phyloP scores from a whole-genome alignment of 1,284 basidiomycete species.

The Cyathus olla region DNA sequence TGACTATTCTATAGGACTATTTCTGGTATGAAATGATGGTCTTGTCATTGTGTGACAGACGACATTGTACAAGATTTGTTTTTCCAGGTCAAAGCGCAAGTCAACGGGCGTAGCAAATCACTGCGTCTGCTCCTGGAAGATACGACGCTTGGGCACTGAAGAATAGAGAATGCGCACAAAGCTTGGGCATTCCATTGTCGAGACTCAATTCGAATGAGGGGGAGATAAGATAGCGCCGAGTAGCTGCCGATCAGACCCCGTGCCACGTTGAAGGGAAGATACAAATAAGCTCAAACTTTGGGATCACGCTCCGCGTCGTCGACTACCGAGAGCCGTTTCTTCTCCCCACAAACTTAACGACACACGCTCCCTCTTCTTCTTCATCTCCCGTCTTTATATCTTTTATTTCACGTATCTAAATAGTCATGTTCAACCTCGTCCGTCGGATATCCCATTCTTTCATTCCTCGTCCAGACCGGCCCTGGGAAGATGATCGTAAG shows the following conservation, averaged over 20 bases:
- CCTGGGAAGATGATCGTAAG: slow-evolving; percentile 82
- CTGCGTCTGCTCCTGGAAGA: too few species aligned
- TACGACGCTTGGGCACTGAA: too few species aligned
- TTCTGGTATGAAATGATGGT: too few species aligned
- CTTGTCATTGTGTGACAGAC: too few species aligned
- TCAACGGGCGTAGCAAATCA: too few species aligned
- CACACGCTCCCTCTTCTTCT: neutral
- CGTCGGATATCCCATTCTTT: slow-evolving; percentile 78
- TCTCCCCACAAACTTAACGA: neutral
- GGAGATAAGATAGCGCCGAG: too few species aligned
- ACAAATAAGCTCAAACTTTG: neutral
- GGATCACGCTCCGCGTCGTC: neutral
- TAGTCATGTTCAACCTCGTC: slow-evolving; percentile 75
- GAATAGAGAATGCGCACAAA: too few species aligned
- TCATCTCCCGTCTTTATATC: neutral
- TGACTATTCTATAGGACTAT: too few species aligned
- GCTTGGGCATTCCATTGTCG: too few species aligned
- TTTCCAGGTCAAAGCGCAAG: too few species aligned
- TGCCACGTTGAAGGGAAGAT: slow-evolving; percentile 4
- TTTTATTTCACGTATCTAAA: neutral
- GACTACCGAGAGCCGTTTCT: neutral
- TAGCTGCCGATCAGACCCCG: neutral
- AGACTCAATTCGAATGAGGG: too few species aligned
- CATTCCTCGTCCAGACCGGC: slow-evolving; percentile 75
- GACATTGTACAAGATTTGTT: too few species aligned